Conservation (phyloP, 345 rosid genomes). For the Corchorus olitorius region DNA sequence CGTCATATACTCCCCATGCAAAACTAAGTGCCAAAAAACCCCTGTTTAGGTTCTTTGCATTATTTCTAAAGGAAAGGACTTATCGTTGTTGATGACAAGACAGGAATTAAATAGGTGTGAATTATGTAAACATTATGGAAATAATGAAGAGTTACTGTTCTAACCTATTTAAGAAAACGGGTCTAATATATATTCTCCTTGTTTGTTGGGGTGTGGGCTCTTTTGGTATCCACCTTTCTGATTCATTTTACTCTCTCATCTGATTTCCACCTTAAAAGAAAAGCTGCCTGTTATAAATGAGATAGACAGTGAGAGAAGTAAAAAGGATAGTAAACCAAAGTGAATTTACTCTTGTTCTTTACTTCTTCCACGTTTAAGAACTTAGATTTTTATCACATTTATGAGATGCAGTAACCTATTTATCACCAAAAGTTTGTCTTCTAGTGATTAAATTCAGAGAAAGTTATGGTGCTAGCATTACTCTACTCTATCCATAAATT, state of each 20-base stretch:
- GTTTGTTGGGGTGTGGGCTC: constrained; percentile 45
- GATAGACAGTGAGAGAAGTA: background rate
- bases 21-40: background rate
- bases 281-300: background rate
- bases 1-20: background rate
- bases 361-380: constrained; percentile 31
- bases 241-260: background rate
- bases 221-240: constrained; percentile 24
- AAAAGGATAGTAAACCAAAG: background rate
- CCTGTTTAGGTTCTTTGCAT: background rate
- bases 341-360: background rate
- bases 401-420: constrained; percentile 38
- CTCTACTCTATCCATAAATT: constrained; percentile 15
- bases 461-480: constrained; percentile 44
- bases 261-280: background rate
- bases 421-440: constrained; percentile 54
- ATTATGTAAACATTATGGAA: constrained; percentile 25
- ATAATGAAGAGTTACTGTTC: constrained; percentile 35
- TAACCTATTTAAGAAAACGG: constrained; percentile 40
- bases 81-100: background rate
- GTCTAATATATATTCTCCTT: constrained; percentile 30
- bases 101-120: background rate
- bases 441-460: constrained; percentile 46
- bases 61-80: background rate
- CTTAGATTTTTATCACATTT: constrained; percentile 38